phyloP scores from a whole-genome alignment of 2,329 filamentous ascomycete species.

The Paracoccidioides lutzii region DNA sequence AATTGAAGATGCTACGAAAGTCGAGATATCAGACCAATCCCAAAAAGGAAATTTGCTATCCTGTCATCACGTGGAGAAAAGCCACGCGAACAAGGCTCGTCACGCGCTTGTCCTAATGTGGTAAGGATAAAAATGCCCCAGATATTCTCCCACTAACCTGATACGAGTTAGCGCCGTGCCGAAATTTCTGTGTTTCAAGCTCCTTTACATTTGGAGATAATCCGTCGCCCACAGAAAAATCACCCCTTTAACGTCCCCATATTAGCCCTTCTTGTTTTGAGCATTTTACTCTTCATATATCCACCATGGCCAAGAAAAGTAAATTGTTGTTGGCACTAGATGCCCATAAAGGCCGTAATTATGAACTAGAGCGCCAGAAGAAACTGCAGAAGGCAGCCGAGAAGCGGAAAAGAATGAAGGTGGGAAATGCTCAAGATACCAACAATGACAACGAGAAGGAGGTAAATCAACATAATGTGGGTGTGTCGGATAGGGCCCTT shows the following conservation, averaged over 20 bases:
- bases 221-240: not conserved
- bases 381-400: slow-evolving; percentile 45
- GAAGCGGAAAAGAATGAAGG: slow-evolving; percentile 31
- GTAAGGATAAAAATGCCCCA: not conserved
- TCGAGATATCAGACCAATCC: not conserved
- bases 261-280: not conserved
- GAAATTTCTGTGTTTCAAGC: slow-evolving; percentile 2
- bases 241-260: not conserved
- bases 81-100: not conserved
- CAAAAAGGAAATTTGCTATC: not conserved
- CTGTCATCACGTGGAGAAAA: not conserved
- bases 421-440: slow-evolving; percentile 6
- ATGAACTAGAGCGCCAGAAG: slow-evolving; percentile 64
- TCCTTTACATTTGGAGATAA: not conserved
- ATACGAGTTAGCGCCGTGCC: not conserved
- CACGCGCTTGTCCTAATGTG: not conserved
- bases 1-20: not conserved
- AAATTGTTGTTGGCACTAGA: slow-evolving; percentile 49
- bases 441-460: slow-evolving; percentile 17
- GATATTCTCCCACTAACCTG: not conserved
- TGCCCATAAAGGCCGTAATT: slow-evolving; percentile 49
- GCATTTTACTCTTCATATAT: not conserved
- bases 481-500: not conserved
- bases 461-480: slow-evolving; percentile 14
- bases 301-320: slow-evolving; percentile 39